Percentiles rank a stretch among this genome's conserved stretches.
phyloP scores from a whole-genome alignment of 2,329 filamentous ascomycete genomes.

The Neonectria punicea region DNA sequence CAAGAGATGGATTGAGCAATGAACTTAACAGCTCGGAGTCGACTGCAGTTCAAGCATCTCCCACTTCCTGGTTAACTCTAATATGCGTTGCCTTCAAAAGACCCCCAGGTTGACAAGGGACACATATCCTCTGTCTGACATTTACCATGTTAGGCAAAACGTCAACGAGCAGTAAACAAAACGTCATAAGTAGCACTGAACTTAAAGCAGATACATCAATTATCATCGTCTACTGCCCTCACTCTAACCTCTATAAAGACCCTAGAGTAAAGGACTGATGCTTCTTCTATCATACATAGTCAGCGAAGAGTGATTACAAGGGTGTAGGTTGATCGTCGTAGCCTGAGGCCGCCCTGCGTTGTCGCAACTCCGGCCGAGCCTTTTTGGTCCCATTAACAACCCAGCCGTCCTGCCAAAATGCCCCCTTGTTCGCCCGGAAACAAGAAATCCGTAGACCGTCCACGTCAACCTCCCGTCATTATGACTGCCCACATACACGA shows the following conservation, averaged over 20 bases:
- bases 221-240: constrained; percentile 32
- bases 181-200: background rate
- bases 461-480: constrained; percentile 46
- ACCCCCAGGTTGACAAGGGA: background rate
- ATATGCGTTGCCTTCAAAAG: too few species aligned
- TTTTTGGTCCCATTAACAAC: constrained; percentile 43
- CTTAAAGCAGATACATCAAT: constrained; percentile 27
- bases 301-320: constrained; percentile 46
- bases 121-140: background rate
- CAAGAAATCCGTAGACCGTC: constrained; percentile 42
- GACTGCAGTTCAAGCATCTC: background rate
- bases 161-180: background rate
- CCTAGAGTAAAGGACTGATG: constrained; percentile 25
- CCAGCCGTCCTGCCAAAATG: constrained; percentile 43
- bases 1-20: too few species aligned
- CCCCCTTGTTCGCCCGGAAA: constrained; percentile 45
- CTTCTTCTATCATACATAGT: constrained; percentile 45
- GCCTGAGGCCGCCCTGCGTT: constrained; percentile 35
- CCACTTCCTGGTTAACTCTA: background rate
- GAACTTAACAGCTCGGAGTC: too few species aligned
- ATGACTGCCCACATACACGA: constrained; percentile 43
- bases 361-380: constrained; percentile 37
- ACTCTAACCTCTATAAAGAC: constrained; percentile 20
- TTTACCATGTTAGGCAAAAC: background rate
- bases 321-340: constrained; percentile 46